phyloP scores from a whole-genome alignment of 129 eudicot species.

The Mikania micrantha region DNA sequence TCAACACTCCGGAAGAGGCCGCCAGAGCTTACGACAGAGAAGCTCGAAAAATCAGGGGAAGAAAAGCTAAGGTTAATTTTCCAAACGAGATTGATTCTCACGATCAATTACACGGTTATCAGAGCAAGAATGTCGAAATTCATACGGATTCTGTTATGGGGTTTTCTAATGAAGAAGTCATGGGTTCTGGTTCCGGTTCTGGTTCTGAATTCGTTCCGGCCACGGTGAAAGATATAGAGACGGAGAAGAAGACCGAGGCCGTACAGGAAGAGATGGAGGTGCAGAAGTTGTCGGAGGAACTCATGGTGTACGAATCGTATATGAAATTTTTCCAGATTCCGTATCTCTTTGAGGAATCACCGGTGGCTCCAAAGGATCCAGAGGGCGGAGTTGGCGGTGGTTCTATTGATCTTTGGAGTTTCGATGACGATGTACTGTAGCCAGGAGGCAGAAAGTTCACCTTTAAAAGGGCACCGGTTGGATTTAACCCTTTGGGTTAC shows the following conservation, averaged over 20 bases:
- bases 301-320: conserved; percentile 74
- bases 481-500: no score
- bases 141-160: not conserved
- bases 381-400: conserved; percentile 45
- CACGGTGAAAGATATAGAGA: not conserved
- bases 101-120: no score
- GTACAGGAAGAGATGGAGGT: conserved; percentile 36
- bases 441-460: no score
- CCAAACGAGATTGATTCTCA: conserved; percentile 48
- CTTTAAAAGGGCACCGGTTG: no score
- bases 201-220: conserved; percentile 2
- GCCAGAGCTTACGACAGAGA: conserved; percentile 92
- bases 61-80: conserved; percentile 87
- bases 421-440: conserved; percentile 40
- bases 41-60: conserved; percentile 84
- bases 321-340: conserved; percentile 88
- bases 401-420: conserved; percentile 66
- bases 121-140: no score
- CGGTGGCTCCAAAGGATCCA: conserved; percentile 25
- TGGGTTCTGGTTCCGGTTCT: not conserved
- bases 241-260: conserved; percentile 10
- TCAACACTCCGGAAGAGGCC: conserved; percentile 89
- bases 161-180: not conserved
- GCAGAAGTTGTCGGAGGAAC: conserved; percentile 67
- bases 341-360: conserved; percentile 56